Conservation (phyloP, 192 early-diverging fungal species). For the Linnemannia hyalina region DNA sequence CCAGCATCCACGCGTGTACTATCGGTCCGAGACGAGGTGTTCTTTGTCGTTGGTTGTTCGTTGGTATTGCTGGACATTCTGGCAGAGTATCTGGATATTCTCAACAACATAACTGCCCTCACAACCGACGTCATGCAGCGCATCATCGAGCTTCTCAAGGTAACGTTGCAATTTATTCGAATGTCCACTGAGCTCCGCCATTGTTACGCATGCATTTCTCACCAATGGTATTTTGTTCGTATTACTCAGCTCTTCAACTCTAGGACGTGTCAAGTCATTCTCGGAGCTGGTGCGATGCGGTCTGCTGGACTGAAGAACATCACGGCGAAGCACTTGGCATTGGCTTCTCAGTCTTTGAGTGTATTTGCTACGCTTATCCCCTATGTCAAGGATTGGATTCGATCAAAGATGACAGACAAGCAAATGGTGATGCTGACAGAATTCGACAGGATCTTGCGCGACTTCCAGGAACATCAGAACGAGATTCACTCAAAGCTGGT, state of each 20-base stretch:
- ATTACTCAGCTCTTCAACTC: conserved; percentile 89
- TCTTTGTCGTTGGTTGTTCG: conserved; percentile 91
- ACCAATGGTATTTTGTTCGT: neutral
- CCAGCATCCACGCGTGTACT: conserved; percentile 71
- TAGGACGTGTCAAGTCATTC: conserved; percentile 94
- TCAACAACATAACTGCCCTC: conserved; percentile 82
- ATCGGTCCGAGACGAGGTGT: conserved; percentile 80
- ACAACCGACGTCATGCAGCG: conserved; percentile 91
- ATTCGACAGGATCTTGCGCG: conserved; percentile 87
- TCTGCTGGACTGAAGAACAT: conserved; percentile 99
- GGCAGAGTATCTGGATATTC: conserved; percentile 91
- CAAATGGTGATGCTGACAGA: conserved; percentile 87
- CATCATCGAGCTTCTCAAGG: conserved; percentile 88
- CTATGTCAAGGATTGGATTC: conserved; percentile 80
- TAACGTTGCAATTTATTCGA: conserved; percentile 33
- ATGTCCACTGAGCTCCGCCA: neutral
- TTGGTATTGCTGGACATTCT: conserved; percentile 92
- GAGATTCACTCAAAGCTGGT: conserved; percentile 94
- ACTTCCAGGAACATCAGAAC: conserved; percentile 91
- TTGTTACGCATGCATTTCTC: neutral
- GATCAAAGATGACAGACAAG: conserved; percentile 77
- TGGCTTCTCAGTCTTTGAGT: conserved; percentile 94
- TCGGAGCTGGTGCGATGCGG: conserved; percentile 96
- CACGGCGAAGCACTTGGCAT: conserved; percentile 95
- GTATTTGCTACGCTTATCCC: conserved; percentile 91